Percentiles rank a stretch among this genome's conserved stretches.
Evolutionary conservation across 148 eudicot species (phyloP).

Genomic region (Rhododendron ferrugineum): DNA sequence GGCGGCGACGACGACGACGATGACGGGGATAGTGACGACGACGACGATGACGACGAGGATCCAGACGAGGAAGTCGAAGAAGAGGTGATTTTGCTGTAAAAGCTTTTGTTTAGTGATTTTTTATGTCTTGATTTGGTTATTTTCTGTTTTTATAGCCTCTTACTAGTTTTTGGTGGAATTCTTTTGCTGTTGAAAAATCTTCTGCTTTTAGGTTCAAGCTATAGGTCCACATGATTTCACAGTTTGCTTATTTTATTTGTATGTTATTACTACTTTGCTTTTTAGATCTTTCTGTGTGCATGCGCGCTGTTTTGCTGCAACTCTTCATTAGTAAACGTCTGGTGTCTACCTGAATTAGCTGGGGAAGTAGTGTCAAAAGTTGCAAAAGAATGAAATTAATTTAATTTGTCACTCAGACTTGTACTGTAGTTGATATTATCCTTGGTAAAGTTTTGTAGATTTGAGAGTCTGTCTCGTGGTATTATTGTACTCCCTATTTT

Average conservation of each 20-base stretch:
- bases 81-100: constrained; percentile 20
- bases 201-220: neutral
- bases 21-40: constrained; percentile 32
- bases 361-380: neutral
- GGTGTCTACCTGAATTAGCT: no score
- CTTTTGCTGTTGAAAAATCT: neutral
- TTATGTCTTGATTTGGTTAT: constrained; percentile 1
- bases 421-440: neutral
- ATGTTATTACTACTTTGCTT: neutral
- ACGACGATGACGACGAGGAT: constrained; percentile 32
- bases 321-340: neutral
- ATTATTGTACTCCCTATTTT: neutral
- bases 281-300: neutral
- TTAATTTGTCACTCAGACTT: neutral
- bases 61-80: constrained; percentile 31
- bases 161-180: neutral
- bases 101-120: neutral
- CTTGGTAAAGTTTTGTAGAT: neutral
- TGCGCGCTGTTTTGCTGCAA: neutral
- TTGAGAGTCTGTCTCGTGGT: neutral
- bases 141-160: neutral
- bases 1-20: constrained; percentile 36
- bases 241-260: neutral
- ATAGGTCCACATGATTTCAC: neutral
- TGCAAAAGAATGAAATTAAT: neutral